These are phyloP conservation scores for Emergomyces pasteurianus DNA, from an alignment of 2,329 filamentous ascomycete species.

Conservation along the genomic window DNA sequence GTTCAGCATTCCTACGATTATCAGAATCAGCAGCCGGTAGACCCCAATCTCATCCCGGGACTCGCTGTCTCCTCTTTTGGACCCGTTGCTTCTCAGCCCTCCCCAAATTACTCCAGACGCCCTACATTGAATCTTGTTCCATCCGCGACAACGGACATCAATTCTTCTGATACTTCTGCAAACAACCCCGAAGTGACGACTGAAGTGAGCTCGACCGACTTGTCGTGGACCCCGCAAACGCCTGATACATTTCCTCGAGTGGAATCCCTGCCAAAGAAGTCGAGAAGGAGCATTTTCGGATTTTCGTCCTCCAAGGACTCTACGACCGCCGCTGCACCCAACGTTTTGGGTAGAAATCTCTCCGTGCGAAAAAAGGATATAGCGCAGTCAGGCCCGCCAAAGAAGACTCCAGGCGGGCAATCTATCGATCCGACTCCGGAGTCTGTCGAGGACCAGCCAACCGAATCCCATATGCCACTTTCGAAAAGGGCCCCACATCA, in stretches of 20 bases:
- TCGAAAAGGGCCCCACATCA: conserved; percentile 6
- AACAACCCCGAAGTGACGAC: too few species aligned
- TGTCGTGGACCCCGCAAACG: conserved; percentile 8
- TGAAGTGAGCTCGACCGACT: conserved; percentile 3
- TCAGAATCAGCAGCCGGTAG: background rate
- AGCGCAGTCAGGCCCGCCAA: conserved; percentile 5
- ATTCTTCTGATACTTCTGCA: background rate
- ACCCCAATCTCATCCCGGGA: conserved; percentile 2
- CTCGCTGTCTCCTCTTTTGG: background rate
- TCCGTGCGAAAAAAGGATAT: conserved; percentile 17
- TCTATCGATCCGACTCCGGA: conserved; percentile 7
- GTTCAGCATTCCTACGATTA: conserved; percentile 1
- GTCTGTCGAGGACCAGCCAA: conserved; percentile 3
- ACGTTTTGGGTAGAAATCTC: conserved; percentile 15
- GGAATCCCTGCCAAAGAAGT: conserved; percentile 11
- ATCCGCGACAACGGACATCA: background rate
- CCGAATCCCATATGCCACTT: conserved; percentile 9
- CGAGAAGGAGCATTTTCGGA: conserved; percentile 15
- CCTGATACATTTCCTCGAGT: conserved; percentile 6
- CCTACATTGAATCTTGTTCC: conserved; percentile 9
- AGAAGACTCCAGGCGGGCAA: conserved; percentile 2
- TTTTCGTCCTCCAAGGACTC: conserved; percentile 10
- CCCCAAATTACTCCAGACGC: conserved; percentile 1
- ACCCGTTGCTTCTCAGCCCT: background rate
- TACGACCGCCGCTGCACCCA: conserved; percentile 2